phyloP scores from a whole-genome alignment of 2,329 filamentous ascomycete species.

The Penicillium sp. region DNA sequence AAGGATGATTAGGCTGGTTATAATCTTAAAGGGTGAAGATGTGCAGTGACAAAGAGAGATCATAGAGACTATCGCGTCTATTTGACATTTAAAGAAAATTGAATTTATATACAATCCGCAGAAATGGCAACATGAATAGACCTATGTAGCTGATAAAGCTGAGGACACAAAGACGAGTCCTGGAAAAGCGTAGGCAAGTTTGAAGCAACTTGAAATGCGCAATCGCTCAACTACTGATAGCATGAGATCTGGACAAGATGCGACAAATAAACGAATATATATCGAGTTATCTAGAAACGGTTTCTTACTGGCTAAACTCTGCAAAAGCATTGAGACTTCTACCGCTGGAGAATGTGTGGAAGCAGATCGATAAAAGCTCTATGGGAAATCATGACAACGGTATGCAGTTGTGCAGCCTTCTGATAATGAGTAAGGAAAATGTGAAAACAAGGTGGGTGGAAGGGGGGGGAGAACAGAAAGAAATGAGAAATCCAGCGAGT shows the following conservation, averaged over 20 bases:
- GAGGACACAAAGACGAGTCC: too few species aligned
- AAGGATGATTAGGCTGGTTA: background rate
- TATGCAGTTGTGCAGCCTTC: background rate
- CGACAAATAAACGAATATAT: too few species aligned
- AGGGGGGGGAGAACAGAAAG: background rate
- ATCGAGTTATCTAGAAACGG: background rate
- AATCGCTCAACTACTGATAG: background rate
- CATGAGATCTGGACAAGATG: too few species aligned
- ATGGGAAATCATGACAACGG: too few species aligned
- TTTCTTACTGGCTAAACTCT: background rate
- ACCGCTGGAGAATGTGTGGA: background rate
- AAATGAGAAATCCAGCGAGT: background rate
- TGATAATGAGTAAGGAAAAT: constrained; percentile 1
- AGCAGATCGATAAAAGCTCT: background rate
- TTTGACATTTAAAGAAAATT: background rate
- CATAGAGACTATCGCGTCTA: background rate
- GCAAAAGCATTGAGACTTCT: background rate
- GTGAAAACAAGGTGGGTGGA: background rate
- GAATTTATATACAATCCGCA: background rate
- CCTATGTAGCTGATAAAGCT: background rate
- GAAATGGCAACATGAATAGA: background rate
- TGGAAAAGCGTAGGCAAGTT: too few species aligned
- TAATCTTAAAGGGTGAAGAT: background rate
- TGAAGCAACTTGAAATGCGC: background rate
- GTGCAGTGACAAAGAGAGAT: background rate